phyloP scores from a whole-genome alignment of 371 early-diverging fungal genomes.

The Synchytrium microbalum region DNA sequence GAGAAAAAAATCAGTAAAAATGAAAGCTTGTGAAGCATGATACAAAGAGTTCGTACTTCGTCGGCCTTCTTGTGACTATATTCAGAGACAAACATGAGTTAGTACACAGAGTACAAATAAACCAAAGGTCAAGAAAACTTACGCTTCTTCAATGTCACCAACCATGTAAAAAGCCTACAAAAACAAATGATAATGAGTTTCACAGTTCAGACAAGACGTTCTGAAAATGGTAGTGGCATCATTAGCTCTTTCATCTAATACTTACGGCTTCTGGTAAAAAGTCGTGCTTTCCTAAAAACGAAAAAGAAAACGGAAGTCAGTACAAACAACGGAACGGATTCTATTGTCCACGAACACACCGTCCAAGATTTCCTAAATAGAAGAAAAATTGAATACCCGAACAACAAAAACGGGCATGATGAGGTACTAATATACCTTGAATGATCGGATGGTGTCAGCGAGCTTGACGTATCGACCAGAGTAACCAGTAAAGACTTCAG shows the following conservation, averaged over 20 bases:
- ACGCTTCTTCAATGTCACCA: conserved; percentile 93
- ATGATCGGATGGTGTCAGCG: conserved; percentile 15
- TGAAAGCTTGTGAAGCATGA: no score
- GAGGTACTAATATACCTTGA: conserved; percentile 9
- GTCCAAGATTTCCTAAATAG: conserved; percentile 71
- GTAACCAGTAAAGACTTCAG: conserved; percentile 96
- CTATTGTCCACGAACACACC: conserved; percentile 94
- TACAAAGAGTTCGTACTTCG: no score
- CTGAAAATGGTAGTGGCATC: background rate
- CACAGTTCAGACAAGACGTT: background rate
- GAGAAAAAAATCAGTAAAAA: no score
- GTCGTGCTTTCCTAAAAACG: conserved; percentile 95
- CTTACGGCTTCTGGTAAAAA: conserved; percentile 77
- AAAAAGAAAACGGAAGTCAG: no score
- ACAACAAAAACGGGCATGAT: conserved; percentile 5
- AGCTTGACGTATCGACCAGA: conserved; percentile 91
- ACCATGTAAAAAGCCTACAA: conserved; percentile 78
- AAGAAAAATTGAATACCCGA: background rate
- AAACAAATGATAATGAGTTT: background rate
- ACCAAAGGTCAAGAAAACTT: no score
- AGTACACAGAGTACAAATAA: no score
- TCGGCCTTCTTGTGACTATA: no score
- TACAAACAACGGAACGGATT: no score
- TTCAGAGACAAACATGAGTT: no score
- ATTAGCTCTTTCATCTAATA: background rate